phyloP scores from a whole-genome alignment of 2,329 filamentous ascomycete species.

The Fusarium chaquense region DNA sequence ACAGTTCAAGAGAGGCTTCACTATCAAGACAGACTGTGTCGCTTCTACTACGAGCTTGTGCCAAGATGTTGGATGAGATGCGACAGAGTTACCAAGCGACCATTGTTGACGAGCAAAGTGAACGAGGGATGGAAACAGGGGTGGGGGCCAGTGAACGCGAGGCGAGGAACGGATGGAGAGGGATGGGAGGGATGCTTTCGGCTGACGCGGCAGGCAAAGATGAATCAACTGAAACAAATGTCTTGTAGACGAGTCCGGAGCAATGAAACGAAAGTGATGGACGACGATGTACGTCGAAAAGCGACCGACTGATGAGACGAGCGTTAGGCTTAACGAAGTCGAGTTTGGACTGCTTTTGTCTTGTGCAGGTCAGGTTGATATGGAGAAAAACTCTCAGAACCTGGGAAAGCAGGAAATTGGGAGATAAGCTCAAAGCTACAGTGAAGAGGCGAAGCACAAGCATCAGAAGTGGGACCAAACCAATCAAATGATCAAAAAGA shows the following conservation, averaged over 20 bases:
- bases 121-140: background rate
- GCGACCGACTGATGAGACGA: background rate
- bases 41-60: background rate
- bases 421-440: background rate
- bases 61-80: background rate
- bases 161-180: background rate
- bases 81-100: background rate
- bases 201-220: background rate
- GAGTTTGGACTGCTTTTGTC: background rate
- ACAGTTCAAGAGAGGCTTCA: background rate
- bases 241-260: constrained; percentile 1
- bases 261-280: constrained; percentile 14
- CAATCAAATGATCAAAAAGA: background rate
- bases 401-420: constrained; percentile 5
- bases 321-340: background rate
- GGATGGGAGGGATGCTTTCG: background rate
- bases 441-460: background rate
- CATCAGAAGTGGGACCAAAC: background rate
- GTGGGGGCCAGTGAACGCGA: background rate
- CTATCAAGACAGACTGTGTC: background rate
- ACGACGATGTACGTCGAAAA: background rate
- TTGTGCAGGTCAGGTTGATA: background rate
- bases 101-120: constrained; percentile 8
- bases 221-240: background rate
- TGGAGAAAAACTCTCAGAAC: background rate